Conservation (phyloP, 2,329 filamentous ascomycete species). For the Aspergillus amoenus region DNA sequence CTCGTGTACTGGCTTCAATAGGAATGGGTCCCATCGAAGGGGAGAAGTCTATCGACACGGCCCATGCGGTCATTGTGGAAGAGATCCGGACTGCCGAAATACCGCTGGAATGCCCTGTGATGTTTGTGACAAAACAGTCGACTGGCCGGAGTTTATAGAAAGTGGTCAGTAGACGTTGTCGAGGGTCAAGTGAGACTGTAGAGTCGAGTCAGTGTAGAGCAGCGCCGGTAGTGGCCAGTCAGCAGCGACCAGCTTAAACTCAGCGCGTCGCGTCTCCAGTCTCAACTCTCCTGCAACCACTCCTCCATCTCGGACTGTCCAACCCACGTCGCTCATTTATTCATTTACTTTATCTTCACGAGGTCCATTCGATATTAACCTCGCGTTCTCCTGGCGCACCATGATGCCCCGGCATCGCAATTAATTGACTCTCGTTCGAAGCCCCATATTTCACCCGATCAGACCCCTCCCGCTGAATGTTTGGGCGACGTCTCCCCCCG, state of each 20-base stretch:
- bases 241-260: too few relatives aligned
- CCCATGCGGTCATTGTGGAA: background rate
- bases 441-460: background rate
- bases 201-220: too few relatives aligned
- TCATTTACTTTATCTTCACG: background rate
- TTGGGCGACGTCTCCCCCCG: conserved; percentile 21
- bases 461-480: conserved; percentile 32
- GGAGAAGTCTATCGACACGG: background rate
- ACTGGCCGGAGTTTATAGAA: too few relatives aligned
- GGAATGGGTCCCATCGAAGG: background rate
- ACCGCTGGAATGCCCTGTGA: background rate
- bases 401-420: background rate
- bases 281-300: too few relatives aligned
- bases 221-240: too few relatives aligned
- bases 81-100: background rate
- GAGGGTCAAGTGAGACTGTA: too few relatives aligned
- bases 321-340: background rate
- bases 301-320: background rate
- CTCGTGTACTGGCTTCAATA: background rate
- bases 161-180: too few relatives aligned
- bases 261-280: too few relatives aligned
- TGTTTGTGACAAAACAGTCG: background rate
- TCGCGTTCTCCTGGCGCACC: background rate
- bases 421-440: background rate
- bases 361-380: too few relatives aligned